Percentiles rank a stretch among this genome's conserved stretches.
Evolutionary conservation across 345 rosid genomes (phyloP).

Genomic region (Pistacia atlantica): DNA sequence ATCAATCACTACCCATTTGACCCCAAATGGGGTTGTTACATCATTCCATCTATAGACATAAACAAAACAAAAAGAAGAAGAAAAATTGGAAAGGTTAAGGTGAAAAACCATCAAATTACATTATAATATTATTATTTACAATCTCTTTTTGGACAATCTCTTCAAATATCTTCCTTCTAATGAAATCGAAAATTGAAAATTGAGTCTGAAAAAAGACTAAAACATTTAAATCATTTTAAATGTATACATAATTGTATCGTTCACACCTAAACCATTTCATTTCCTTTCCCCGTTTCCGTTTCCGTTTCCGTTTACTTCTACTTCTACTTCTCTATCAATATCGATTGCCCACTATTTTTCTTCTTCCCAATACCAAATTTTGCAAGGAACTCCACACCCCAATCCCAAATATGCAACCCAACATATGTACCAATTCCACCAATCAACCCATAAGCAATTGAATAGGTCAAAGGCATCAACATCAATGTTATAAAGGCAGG

Average conservation of each 20-base stretch:
- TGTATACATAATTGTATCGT: background rate
- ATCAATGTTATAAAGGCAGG: slow-evolving; percentile 86
- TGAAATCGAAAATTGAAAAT: too few species aligned
- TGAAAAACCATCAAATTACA: background rate
- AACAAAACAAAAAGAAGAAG: background rate
- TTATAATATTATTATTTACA: background rate
- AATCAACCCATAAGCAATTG: slow-evolving; percentile 86
- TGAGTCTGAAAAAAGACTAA: too few species aligned
- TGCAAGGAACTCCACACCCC: too few species aligned
- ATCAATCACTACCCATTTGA: slow-evolving; percentile 21
- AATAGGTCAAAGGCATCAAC: slow-evolving; percentile 83
- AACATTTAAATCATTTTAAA: too few species aligned
- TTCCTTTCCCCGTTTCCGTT: slow-evolving; percentile 19
- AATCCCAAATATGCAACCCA: background rate
- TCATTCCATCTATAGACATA: background rate
- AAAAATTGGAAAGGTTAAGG: too few species aligned
- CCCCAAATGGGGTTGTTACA: background rate
- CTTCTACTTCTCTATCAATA: background rate
- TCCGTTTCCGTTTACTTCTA: background rate
- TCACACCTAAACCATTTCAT: slow-evolving; percentile 26
- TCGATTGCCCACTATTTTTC: slow-evolving; percentile 5
- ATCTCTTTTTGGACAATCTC: background rate
- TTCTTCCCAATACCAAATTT: too few species aligned
- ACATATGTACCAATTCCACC: slow-evolving; percentile 42
- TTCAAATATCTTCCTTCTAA: background rate